Evolutionary conservation across 164 flowering plant genomes (phyloP), one percentile per base, ranked within the genome.

Genomic region (Vitis cinerea): DNA sequence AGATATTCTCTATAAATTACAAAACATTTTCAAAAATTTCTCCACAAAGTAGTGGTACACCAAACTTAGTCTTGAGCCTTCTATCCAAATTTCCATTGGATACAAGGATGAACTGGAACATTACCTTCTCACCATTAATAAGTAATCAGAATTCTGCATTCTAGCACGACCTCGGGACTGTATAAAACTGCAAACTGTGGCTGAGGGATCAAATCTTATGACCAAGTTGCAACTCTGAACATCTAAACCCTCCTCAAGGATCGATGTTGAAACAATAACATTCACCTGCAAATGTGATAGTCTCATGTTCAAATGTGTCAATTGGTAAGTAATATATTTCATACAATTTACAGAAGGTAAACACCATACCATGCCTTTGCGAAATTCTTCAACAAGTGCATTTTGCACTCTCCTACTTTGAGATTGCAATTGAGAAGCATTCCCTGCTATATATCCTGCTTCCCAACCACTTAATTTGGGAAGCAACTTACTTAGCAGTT

Each of bases 91-190:
- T 37, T 37, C 44, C 44, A 37, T 37, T 37, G 44, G 44, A 37
- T 37, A 37, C 47, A 37, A 4, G 2, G 17, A 58, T 9, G 10
- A 15, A 0, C 10, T 17, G 1, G 29, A 57, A 58, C 19, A 17
- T 66, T 71, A 88, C 98, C 92, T 92, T 70, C 61, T 71, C 71
- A 90, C 82, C 85, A 94, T 81, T 55, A 92, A 59, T 53, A 94
- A 1, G 77, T 85, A 94, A 47, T 89, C 97, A 10, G 97, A 92
- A 56, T 90, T 87, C 55, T 80, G 80, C 93, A 84, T 89, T 65
- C 98, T 84, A 47, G 98, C 98, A 73, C 97, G 94, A 19, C 98
- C 98, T 30, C 95, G 81, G 11, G 98, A 94, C 77, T 94, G 97
- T 69, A 92, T 92, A 74, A 90, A 92, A 74, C 97, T 90, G 71